phyloP scores from a whole-genome alignment of 2,329 filamentous ascomycete species.

The Fusarium irregulare region DNA sequence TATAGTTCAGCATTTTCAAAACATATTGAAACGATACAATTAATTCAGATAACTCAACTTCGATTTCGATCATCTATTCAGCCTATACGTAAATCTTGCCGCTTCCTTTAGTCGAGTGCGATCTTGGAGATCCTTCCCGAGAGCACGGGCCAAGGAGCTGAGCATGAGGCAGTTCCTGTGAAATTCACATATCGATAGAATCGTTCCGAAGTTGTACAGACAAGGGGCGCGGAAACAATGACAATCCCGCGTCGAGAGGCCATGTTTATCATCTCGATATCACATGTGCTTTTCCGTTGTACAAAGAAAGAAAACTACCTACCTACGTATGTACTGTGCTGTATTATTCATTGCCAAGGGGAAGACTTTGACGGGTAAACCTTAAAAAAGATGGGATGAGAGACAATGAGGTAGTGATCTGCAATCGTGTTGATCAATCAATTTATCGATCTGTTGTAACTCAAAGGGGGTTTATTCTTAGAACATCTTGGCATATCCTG shows the following conservation, averaged over 20 bases:
- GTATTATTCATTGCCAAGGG: neutral
- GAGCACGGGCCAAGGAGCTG: neutral
- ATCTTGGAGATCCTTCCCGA: neutral
- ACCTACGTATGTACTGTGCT: neutral
- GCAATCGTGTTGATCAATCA: constrained; percentile 12
- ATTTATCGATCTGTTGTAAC: constrained; percentile 10
- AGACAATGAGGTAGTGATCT: constrained; percentile 4
- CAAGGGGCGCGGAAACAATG: neutral
- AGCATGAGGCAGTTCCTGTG: neutral
- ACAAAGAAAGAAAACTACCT: neutral
- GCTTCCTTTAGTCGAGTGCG: neutral
- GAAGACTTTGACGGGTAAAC: neutral
- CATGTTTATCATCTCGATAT: neutral
- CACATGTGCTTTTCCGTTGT: neutral
- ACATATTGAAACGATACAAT: neutral
- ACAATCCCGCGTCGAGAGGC: neutral
- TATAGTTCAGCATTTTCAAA: neutral
- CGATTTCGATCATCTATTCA: neutral
- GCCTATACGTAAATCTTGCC: neutral
- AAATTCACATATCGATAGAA: neutral
- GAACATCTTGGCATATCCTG: neutral
- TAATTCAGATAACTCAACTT: neutral
- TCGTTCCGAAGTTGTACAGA: constrained; percentile 3
- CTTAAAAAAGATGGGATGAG: constrained; percentile 1
- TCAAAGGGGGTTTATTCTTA: constrained; percentile 1